A percentile compares a stretch with the other conserved stretches of the same genome.
Evolutionary conservation across 2,329 filamentous ascomycete species (phyloP).

Genomic region (Zasmidium citrigriseum): DNA sequence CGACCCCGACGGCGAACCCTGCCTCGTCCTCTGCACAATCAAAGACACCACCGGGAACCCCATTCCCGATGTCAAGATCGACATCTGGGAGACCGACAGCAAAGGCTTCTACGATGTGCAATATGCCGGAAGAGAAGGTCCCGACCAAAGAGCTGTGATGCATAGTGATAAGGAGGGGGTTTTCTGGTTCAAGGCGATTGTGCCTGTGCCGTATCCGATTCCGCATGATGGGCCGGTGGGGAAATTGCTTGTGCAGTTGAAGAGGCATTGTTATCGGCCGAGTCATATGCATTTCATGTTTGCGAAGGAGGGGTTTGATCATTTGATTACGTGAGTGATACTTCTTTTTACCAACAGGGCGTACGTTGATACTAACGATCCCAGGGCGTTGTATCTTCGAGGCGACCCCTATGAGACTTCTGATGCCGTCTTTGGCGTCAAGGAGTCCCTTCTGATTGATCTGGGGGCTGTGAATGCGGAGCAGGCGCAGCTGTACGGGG

Average conservation of each 20-base stretch:
- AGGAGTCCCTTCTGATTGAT: constrained; percentile 74
- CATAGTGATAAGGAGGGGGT: constrained; percentile 67
- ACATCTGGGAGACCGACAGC: constrained; percentile 84
- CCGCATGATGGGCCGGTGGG: constrained; percentile 84
- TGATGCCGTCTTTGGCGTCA: constrained; percentile 85
- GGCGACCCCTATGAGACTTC: constrained; percentile 80
- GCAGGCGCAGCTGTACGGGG: constrained; percentile 61
- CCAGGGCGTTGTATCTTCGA: constrained; percentile 72
- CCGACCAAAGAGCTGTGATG: constrained; percentile 74
- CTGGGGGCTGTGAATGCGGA: constrained; percentile 55
- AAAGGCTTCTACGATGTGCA: constrained; percentile 84
- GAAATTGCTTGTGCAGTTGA: constrained; percentile 63
- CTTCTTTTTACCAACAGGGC: too few species aligned
- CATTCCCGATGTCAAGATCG: constrained; percentile 67
- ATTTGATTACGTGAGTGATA: constrained; percentile 73
- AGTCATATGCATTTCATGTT: constrained; percentile 90
- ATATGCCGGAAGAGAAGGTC: constrained; percentile 62
- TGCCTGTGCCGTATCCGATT: constrained; percentile 83
- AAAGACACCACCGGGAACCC: constrained; percentile 65
- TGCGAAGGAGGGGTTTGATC: constrained; percentile 74
- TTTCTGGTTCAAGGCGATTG: constrained; percentile 85
- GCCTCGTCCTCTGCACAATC: constrained; percentile 73
- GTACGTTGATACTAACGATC: constrained; percentile 16
- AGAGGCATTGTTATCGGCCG: constrained; percentile 76
- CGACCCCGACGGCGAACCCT: constrained; percentile 68